Conservation (phyloP, 768 basidiomycete genomes). For the Kwoniella botswanensis region DNA sequence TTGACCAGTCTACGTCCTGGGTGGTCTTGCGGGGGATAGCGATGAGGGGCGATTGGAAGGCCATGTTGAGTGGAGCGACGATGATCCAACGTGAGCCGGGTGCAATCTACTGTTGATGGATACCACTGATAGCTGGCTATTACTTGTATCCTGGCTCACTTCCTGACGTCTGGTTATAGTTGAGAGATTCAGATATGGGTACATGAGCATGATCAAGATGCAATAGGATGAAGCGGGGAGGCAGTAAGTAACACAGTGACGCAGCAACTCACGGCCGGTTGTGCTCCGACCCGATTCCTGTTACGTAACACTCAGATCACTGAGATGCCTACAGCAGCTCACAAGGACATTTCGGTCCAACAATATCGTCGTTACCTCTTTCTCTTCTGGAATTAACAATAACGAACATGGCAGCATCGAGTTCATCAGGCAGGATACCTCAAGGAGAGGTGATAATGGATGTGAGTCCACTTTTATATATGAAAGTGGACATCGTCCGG, state of each 20-base stretch:
- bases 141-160: too few relatives aligned
- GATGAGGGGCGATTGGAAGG: conserved; percentile 70
- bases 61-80: conserved; percentile 33
- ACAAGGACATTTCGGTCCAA: background rate
- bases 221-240: background rate
- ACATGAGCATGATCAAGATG: background rate
- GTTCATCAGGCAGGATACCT: conserved; percentile 48
- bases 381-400: background rate
- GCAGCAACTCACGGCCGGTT: conserved; percentile 6
- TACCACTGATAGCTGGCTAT: background rate
- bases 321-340: background rate
- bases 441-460: conserved; percentile 55
- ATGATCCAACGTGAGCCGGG: background rate
- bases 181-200: background rate
- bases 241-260: background rate
- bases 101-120: background rate
- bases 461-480: conserved; percentile 30
- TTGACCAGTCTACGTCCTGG: conserved; percentile 94
- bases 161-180: background rate
- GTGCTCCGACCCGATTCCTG: background rate
- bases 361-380: background rate
- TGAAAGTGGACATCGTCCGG: background rate
- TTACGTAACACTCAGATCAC: background rate
- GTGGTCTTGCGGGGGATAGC: conserved; percentile 93
- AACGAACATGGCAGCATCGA: conserved; percentile 35